Percentiles rank a stretch among this genome's conserved stretches.
Evolutionary conservation across 2,329 filamentous ascomycete species (phyloP).

Genomic region (Apiospora sp.): DNA sequence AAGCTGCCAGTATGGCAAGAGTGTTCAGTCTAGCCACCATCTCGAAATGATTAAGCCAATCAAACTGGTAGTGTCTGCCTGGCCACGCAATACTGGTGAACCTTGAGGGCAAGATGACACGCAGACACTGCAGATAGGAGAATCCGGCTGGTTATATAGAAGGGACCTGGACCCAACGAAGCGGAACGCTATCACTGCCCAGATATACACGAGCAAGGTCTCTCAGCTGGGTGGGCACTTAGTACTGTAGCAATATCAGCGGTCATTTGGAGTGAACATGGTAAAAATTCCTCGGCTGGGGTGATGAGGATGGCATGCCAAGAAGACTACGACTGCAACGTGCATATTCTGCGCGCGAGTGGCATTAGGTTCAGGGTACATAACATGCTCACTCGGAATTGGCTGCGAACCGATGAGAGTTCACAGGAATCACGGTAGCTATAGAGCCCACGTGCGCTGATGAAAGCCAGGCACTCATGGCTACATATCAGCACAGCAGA

Average conservation of each 20-base stretch:
- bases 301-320: constrained; percentile 18
- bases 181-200: constrained; percentile 13
- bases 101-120: constrained; percentile 21
- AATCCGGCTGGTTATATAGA: constrained; percentile 15
- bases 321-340: constrained; percentile 5
- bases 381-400: neutral
- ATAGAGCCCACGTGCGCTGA: neutral
- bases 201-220: neutral
- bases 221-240: neutral
- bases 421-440: constrained; percentile 6
- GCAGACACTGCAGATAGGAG: neutral
- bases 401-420: neutral
- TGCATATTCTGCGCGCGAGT: neutral
- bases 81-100: neutral
- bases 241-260: neutral
- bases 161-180: neutral
- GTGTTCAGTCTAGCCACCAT: constrained; percentile 49
- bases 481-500: neutral
- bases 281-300: neutral
- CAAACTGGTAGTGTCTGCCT: neutral
- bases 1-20: constrained; percentile 43
- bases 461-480: neutral
- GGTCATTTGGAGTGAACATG: neutral
- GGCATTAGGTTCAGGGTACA: neutral
- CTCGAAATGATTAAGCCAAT: constrained; percentile 25